Base-by-base conservation (phyloP, 371 early-diverging fungal species). In the Mortierella sp. region DNA sequence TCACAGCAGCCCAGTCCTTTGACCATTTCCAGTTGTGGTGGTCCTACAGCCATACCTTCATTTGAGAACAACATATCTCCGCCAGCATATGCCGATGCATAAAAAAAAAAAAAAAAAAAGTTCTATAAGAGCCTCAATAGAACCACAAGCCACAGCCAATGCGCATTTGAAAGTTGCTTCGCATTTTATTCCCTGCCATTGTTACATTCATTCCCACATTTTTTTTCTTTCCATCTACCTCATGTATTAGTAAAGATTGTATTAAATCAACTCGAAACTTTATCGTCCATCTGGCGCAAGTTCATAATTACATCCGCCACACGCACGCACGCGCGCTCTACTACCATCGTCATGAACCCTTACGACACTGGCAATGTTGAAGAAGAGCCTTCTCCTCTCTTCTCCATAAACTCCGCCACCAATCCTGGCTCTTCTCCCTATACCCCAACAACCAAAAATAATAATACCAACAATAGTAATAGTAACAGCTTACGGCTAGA, bases 81-180 rank as follows among this genome's bases (percentile, higher is more conserved):
- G 9, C 78, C 78, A 21, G 78, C 78, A 6, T 78, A 78, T 69
- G 71, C 71, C 15, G 72, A 65, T 32, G 60, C n/a, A n/a, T 58
- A 38, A 21, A 24, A 52, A 36, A 55, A 63, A 22, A 63, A 47
- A 55, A 55, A 24, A 38, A 57, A 19, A 55, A 4, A 41, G 10
- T 41, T 41, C n/a, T n/a, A n/a, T n/a, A n/a, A 41, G 43, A 10
- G 43, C 13, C 5, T 13, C 8, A 41, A 58, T 32, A 16, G 24
- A 58, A 24, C 36, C 58, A 38, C 38, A 59, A 59, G 59, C 59
- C 59, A 59, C 28, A 28, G 28, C 28, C 28, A 28, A 28, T 28
- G 28, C 28, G 28, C 28, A 28, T 28, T 28, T 28, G 28, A 28
- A 28, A 28, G 28, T 1, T 28, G 28, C 28, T 28, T 28, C 28